Evolutionary conservation across 2,329 filamentous ascomycete genomes (phyloP).

Genomic region (Aspergillus caelatus): DNA sequence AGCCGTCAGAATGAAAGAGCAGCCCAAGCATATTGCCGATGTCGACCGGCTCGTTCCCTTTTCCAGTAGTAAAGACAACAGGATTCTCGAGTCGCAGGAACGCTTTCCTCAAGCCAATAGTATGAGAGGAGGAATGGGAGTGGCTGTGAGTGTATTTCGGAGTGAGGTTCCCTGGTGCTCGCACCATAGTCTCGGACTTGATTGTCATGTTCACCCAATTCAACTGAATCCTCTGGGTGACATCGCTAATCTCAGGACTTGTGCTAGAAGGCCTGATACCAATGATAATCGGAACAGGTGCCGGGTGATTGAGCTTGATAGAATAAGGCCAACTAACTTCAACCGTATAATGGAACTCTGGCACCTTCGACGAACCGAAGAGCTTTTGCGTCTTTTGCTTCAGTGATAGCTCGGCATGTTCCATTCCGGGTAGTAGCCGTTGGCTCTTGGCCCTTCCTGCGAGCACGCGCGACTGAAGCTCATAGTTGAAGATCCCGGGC

Average conservation of each 20-base stretch:
- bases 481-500: not conserved
- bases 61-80: slow-evolving; percentile 11
- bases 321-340: slow-evolving; percentile 29
- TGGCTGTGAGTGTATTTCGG: not conserved
- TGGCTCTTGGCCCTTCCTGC: slow-evolving; percentile 24
- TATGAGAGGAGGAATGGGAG: not conserved
- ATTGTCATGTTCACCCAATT: slow-evolving; percentile 18
- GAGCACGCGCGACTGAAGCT: not conserved
- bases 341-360: slow-evolving; percentile 30
- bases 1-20: slow-evolving; percentile 12
- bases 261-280: slow-evolving; percentile 13
- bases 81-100: slow-evolving; percentile 16
- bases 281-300: slow-evolving; percentile 18
- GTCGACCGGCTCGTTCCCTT: slow-evolving; percentile 14
- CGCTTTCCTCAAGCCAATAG: slow-evolving; percentile 11
- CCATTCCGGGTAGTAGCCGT: slow-evolving; percentile 36
- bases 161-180: slow-evolving; percentile 13
- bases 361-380: slow-evolving; percentile 39
- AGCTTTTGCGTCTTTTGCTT: slow-evolving; percentile 37
- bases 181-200: slow-evolving; percentile 12
- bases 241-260: slow-evolving; percentile 17
- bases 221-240: slow-evolving; percentile 15
- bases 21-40: slow-evolving; percentile 21
- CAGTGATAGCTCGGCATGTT: slow-evolving; percentile 32
- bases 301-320: slow-evolving; percentile 24